These are phyloP conservation scores for Suillus variegatus DNA, from an alignment of 768 basidiomycete genomes.

Conservation along the genomic window DNA sequence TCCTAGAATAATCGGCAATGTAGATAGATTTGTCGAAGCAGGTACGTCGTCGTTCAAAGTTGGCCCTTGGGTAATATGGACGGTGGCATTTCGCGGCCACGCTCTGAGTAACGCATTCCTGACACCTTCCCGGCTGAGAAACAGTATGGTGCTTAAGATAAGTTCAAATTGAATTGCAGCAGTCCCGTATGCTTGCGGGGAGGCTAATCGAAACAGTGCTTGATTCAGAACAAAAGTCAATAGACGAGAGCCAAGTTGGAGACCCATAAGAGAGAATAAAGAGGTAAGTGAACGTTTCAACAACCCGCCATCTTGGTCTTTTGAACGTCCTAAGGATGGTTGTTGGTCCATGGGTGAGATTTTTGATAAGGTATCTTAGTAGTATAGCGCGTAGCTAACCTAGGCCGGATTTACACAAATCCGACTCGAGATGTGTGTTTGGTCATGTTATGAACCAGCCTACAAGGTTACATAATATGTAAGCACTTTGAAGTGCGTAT, in stretches of 20 bases:
- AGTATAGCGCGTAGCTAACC: background rate
- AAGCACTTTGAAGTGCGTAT: too few species aligned
- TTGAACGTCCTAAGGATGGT: background rate
- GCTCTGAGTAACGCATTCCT: slow-evolving; percentile 82
- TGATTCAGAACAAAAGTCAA: slow-evolving; percentile 93
- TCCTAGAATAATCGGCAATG: slow-evolving; percentile 71
- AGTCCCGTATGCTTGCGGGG: slow-evolving; percentile 85
- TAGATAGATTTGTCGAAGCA: slow-evolving; percentile 46
- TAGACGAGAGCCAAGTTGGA: slow-evolving; percentile 83
- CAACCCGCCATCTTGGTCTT: slow-evolving; percentile 17
- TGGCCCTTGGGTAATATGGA: slow-evolving; percentile 2
- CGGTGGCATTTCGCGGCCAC: slow-evolving; percentile 22
- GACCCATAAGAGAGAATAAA: slow-evolving; percentile 70
- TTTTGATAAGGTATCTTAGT: background rate
- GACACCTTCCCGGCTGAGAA: slow-evolving; percentile 92
- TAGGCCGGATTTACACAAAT: background rate
- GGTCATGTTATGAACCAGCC: background rate
- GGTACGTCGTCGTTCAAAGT: slow-evolving; percentile 9
- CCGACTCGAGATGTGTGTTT: background rate
- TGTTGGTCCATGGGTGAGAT: background rate
- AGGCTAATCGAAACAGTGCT: slow-evolving; percentile 76
- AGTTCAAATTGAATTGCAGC: slow-evolving; percentile 95
- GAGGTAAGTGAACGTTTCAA: slow-evolving; percentile 39
- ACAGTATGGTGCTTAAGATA: slow-evolving; percentile 84
- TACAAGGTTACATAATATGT: background rate